Conservation (phyloP, 148 eudicot species). For the Silene uniflora region DNA sequence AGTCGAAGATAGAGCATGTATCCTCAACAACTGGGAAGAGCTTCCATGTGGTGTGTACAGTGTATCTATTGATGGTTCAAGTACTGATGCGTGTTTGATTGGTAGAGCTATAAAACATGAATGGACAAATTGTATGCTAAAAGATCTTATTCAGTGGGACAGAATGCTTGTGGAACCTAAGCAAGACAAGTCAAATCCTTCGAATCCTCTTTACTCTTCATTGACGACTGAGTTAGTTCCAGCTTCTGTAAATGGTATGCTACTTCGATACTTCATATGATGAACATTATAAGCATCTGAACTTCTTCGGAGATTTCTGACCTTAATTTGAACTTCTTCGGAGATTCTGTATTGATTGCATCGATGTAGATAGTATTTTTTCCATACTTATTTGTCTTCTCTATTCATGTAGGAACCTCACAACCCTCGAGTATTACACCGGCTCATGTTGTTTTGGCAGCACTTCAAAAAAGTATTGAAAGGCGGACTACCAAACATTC, state of each 20-base stretch:
- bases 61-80: constrained; percentile 34
- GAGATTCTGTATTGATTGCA: too few relatives aligned
- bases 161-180: constrained; percentile 59
- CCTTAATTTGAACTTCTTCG: too few relatives aligned
- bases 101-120: constrained; percentile 67
- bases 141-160: constrained; percentile 76
- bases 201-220: constrained; percentile 6
- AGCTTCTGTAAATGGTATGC: constrained; percentile 22
- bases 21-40: constrained; percentile 79
- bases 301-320: too few relatives aligned
- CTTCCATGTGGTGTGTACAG: constrained; percentile 91
- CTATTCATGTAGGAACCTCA: constrained; percentile 32
- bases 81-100: constrained; percentile 36
- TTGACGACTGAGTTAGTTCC: constrained; percentile 26
- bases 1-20: constrained; percentile 39
- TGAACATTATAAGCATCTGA: background rate
- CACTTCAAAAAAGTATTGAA: constrained; percentile 62
- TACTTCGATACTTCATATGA: background rate
- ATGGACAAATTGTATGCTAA: constrained; percentile 51
- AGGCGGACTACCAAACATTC: constrained; percentile 48
- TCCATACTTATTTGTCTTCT: background rate
- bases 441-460: constrained; percentile 52
- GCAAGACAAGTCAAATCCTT: constrained; percentile 32
- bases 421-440: constrained; percentile 29
- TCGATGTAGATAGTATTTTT: too few relatives aligned